Conservation (phyloP, 257 asterid genomes). For the Orobanche coerulescens region DNA sequence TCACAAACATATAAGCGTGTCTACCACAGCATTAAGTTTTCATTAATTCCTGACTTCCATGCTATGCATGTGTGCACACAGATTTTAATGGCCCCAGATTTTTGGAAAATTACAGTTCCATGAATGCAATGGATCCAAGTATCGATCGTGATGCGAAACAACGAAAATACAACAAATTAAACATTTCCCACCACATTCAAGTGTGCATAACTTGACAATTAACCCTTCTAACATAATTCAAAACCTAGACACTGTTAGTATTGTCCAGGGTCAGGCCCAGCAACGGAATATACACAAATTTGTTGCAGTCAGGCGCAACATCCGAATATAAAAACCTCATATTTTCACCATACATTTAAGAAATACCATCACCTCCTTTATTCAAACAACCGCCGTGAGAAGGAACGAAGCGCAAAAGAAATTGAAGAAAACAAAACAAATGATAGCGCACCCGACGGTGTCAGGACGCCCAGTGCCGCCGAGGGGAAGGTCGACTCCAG, state of each 20-base stretch:
- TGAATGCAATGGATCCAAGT: neutral
- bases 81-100: neutral
- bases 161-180: neutral
- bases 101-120: slow-evolving; percentile 14
- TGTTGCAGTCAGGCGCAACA: neutral
- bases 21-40: slow-evolving; percentile 6
- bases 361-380: slow-evolving; percentile 6
- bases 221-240: neutral
- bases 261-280: neutral
- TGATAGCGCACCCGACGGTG: slow-evolving; percentile 56
- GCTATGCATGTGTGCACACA: neutral
- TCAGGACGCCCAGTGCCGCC: slow-evolving; percentile 99
- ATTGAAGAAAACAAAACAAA: neutral
- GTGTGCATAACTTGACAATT: slow-evolving; percentile 14
- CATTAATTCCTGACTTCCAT: neutral
- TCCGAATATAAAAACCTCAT: neutral
- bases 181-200: neutral
- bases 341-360: neutral
- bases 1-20: neutral
- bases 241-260: neutral
- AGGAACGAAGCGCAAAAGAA: neutral
- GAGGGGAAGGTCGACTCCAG: slow-evolving; percentile 97
- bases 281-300: neutral
- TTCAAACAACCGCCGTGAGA: slow-evolving; percentile 5
- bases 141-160: neutral